Evolutionary conservation across 495 filamentous ascomycete species (phyloP), one percentile per base, ranked within the genome.

Genomic region (Xylaria scruposa): DNA sequence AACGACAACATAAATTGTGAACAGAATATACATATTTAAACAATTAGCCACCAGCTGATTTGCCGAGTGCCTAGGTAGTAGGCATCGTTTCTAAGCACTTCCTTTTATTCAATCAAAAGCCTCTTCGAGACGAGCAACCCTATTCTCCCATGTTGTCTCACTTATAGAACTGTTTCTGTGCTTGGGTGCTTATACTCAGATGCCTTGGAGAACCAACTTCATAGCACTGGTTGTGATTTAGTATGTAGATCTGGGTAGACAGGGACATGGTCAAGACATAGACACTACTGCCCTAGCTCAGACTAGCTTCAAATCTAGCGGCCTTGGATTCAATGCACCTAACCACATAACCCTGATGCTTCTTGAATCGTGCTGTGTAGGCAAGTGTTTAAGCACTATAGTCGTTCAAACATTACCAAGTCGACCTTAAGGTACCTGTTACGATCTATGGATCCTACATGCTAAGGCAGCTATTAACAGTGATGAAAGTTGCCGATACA

Each of bases 301-400:
- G 49, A 51, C 49, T 51, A 51, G 49, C n/a, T n/a, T 51, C 8
- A 24, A n/a, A 51, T 51, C 49, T 51, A 49, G 51, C 26, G 51
- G 24, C 26, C 26, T 29, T 1, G 51, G 26, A 26, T 29, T 29
- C 51, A 13, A 24, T 29, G 24, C 21, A 29, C 51, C 24, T 26
- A 29, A 1, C 53, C 53, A 54, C 51, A 26, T 8, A 40, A 40
- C 7, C 38, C 38, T 8, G 9, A 40, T 33, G 31, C 31, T 6
- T 53, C 49, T 53, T 53, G 24, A 10, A 12, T 53, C 13, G 21
- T 26, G 49, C 21, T n/a, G 3, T 53, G 9, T 24, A 53, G 10
- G 21, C 15, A 24, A 17, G 53, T 56, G 2, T 26, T 31, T 56
- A 10, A 9, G n/a, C 47, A 29, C 51, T 24, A 12, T 31, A 21